Base-by-base conservation (phyloP, 78 protist species). In the Dictyostelium capitatum region DNA sequence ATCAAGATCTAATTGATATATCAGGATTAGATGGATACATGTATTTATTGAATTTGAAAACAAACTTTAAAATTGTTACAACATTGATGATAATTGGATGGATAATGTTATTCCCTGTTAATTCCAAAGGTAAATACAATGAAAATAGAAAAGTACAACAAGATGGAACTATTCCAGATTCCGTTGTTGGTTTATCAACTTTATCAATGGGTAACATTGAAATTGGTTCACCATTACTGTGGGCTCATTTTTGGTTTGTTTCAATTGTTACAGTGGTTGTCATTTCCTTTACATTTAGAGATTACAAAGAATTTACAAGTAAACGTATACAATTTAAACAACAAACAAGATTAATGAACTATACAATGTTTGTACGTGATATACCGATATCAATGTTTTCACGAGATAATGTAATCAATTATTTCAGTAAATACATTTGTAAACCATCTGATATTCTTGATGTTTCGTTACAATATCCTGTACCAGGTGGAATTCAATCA, bases 11-110 rank as follows among this genome's bases (percentile, higher is more conserved):
- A 47, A 54, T 74, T 37, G 28, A 72, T 17, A n/a, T 11, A 9
- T 19, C 91, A n/a, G 91, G 91, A 32, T 59, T 84, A 83, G 92
- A 85, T 75, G 57, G 81, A 9, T 75, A 48, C 14, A 48, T 75
- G 28, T 75, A 48, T 48, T 25, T 75, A 10, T 25, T 37, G 25
- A 75, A 25, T 48, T 23, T 75, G 0, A 75, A 48, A 75, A 75
- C 81, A 11, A 48, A 48, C 50, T 25, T 75, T 25, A 25, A 25
- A 43, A 75, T 75, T 11, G 10, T 48, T 14, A 23, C 25, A 0
- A 48, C 51, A 48, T 25, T 75, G 20, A 75, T 75, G 81, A 17
- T 50, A 25, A 17, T 75, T 41, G 41, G 57, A 17, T 51, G 54
- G 48, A 4, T 75, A 25, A 75, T 75, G 81, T 75, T 75, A 75